Evolutionary conservation across 179 eudicot species (phyloP), one percentile per base, ranked within the genome.

Genomic region (Monotropa hypopitys): DNA sequence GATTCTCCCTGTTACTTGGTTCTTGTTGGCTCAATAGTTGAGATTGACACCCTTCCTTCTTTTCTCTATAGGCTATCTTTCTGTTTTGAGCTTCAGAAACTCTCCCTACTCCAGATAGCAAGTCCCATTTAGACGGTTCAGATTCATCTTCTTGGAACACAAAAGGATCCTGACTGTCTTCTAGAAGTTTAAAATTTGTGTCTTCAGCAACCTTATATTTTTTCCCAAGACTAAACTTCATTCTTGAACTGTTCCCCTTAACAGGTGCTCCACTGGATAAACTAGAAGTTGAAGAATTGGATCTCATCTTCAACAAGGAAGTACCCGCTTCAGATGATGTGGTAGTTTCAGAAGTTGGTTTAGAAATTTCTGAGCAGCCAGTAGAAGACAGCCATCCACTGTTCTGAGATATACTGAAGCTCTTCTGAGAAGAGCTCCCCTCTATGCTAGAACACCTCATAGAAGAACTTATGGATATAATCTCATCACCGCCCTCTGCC

Each of bases 61-160:
- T n/a, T 20, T 75, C 84, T 78, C 62, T 74, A 70, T 75, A 40
- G 23, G 66, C 68, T 47, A 63, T 74, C 75, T 75, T 82, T 63
- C 81, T 86, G 78, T 81, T 85, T 76, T 77, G 87, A 74, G 81
- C 78, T 70, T 80, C 83, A 68, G 79, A 76, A 57, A 45, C 81
- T 71, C 69, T 78, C 15, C 79, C 65, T 56, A 79, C 82, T 63
- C 91, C 92, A 51, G 89, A 83, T 42, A 85, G 75, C 32, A 81
- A 28, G 68, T 95, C 98, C 99, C 99, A 95, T 81, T 91, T 91
- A 9, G 97, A 88, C 49, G 91, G 91, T 67, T 81, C 89, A 73
- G 63, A 78, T 70, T 93, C 98, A 65, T 84, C 95, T 81, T 91
- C 99, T 81, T 95, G 90, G 88, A 95, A 95, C 51, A 94, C 98